Evolutionary conservation across 805 yeast species (phyloP).

Genomic region (Candida maltosa): DNA sequence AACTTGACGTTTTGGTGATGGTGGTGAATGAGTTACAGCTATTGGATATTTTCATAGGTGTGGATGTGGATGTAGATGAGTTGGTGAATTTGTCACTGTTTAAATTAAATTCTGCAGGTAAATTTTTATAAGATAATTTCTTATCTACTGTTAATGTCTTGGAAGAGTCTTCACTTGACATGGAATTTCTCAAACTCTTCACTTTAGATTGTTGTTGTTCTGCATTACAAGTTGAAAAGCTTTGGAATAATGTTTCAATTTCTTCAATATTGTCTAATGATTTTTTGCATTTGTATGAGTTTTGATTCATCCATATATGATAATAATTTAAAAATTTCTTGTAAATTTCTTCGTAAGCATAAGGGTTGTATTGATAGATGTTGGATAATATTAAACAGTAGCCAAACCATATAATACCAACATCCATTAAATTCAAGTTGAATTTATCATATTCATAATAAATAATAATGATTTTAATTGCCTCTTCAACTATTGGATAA

Average conservation of each 20-base stretch:
- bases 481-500: slow-evolving; percentile 15
- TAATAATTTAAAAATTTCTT: slow-evolving; percentile 14
- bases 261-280: slow-evolving; percentile 10
- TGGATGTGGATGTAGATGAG: background rate
- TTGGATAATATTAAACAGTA: slow-evolving; percentile 1
- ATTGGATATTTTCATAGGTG: slow-evolving; percentile 3
- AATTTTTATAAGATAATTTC: slow-evolving; percentile 8
- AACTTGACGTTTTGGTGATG: too few relatives aligned
- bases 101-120: slow-evolving; percentile 13
- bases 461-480: slow-evolving; percentile 6
- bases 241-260: slow-evolving; percentile 8
- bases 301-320: slow-evolving; percentile 16
- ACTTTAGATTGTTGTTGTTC: slow-evolving; percentile 3
- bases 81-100: background rate
- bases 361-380: slow-evolving; percentile 6
- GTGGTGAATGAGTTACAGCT: background rate
- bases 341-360: slow-evolving; percentile 11
- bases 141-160: slow-evolving; percentile 11
- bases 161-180: slow-evolving; percentile 13
- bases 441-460: slow-evolving; percentile 5
- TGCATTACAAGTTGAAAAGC: slow-evolving; percentile 7
- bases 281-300: slow-evolving; percentile 8
- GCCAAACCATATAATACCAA: slow-evolving; percentile 9
- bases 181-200: slow-evolving; percentile 11
- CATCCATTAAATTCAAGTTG: slow-evolving; percentile 6